Evolutionary conservation across 805 yeast genomes (phyloP), one percentile per base, ranked within the genome.

Genomic region (Candida xyloterini): DNA sequence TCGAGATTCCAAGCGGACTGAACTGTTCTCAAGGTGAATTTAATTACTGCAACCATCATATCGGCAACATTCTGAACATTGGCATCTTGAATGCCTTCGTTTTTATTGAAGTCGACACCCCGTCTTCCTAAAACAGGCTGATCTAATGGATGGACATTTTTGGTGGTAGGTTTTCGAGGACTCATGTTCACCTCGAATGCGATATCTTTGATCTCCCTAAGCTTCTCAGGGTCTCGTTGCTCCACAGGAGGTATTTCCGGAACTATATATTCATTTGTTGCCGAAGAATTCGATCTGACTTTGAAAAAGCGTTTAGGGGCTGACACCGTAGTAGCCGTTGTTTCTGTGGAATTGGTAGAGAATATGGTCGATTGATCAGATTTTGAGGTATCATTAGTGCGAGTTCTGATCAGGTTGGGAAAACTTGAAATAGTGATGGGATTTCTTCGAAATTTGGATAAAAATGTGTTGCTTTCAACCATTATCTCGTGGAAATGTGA

Each of bases 61-160:
- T 55, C 62, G 10, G 39, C 43, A 10, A 42, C 20, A 11, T 30
- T 35, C 20, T 35, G 46, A 5, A 33, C 16, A 18, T 27, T 24
- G 13, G n/a, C 20, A 14, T 25, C 33, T 10, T 30, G 22, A 9
- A 22, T 10, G 20, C n/a, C 31, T 13, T 11, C 16, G n/a, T 4
- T 15, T 6, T 14, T 21, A 2, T 4, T 30, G 9, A 25, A 3
- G 9, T 25, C 14, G 13, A 10, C 10, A 10, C 28, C 29, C 13
- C 25, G 27, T 13, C 40, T 38, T 4, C 48, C 38, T 4, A 36
- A 30, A n/a, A 60, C 30, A 3, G 65, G 65, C 41, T 55, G 57
- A 38, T 60, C 65, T 7, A 60, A 27, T 3, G 65, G 65, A 48
- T 60, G 65, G 8, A 56, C 36, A 37, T 54, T 56, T 28, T 46